These are phyloP conservation scores for Colletotrichum tofieldiae DNA, from an alignment of 2,329 filamentous ascomycete species.

Conservation along the genomic window DNA sequence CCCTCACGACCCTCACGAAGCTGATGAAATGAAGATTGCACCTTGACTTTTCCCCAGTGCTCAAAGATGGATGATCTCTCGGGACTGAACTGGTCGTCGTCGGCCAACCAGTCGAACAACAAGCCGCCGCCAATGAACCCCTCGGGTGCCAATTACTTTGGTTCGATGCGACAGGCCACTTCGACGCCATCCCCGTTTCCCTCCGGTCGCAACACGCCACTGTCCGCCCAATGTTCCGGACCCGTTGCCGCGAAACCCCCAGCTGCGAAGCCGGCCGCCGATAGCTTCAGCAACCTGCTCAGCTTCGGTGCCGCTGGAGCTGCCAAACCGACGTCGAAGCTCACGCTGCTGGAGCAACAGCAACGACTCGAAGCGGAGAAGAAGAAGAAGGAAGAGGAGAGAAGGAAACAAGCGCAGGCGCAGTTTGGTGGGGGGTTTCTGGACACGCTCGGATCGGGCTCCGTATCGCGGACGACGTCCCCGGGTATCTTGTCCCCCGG, in stretches of 20 bases:
- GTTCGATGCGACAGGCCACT: conserved; percentile 69
- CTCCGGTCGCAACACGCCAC: conserved; percentile 71
- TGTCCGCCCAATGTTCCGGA: conserved; percentile 66
- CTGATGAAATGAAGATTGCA: conserved; percentile 40
- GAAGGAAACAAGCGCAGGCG: conserved; percentile 78
- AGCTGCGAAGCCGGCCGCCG: conserved; percentile 68
- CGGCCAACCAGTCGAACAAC: conserved; percentile 53
- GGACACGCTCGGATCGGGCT: conserved; percentile 77
- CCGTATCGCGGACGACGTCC: conserved; percentile 63
- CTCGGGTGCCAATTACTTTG: conserved; percentile 60
- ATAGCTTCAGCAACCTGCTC: conserved; percentile 86
- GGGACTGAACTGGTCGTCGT: conserved; percentile 71
- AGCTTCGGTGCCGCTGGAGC: conserved; percentile 68
- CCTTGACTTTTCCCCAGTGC: conserved; percentile 11
- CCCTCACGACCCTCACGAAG: conserved; percentile 42
- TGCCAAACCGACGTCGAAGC: conserved; percentile 75
- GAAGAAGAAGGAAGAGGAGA: conserved; percentile 81
- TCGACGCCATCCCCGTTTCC: conserved; percentile 69
- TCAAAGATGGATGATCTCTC: conserved; percentile 74
- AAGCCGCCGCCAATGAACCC: conserved; percentile 63
- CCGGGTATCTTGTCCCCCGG: conserved; percentile 53
- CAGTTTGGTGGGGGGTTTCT: conserved; percentile 86
- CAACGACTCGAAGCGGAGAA: conserved; percentile 77
- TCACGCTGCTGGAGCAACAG: conserved; percentile 85
- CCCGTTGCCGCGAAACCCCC: conserved; percentile 60